phyloP scores from a whole-genome alignment of 768 basidiomycete genomes.

The Exidia glandulosa region DNA sequence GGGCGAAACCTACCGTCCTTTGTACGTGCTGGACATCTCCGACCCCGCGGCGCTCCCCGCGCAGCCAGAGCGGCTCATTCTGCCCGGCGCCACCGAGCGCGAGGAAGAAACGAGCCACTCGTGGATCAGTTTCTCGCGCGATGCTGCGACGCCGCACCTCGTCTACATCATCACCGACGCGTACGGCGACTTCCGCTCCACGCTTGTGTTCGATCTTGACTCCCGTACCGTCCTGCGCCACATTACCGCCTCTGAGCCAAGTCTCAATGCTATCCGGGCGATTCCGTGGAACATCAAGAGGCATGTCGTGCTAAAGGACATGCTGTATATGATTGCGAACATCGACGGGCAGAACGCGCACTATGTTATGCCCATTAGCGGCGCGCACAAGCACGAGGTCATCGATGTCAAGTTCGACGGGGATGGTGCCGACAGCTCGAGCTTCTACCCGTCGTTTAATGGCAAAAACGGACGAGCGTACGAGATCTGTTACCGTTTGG shows the following conservation, averaged over 20 bases:
- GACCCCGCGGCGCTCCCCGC: constrained; percentile 10
- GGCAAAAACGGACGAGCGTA: constrained; percentile 21
- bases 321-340: constrained; percentile 25
- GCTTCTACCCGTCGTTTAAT: constrained; percentile 12
- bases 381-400: constrained; percentile 17
- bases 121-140: constrained; percentile 19
- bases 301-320: constrained; percentile 15
- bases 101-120: constrained; percentile 15
- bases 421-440: background rate
- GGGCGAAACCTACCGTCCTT: constrained; percentile 17
- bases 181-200: constrained; percentile 27
- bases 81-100: constrained; percentile 24
- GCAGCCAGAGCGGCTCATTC: constrained; percentile 19
- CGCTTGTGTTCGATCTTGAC: constrained; percentile 23
- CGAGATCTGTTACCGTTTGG: constrained; percentile 21
- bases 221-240: constrained; percentile 21
- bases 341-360: constrained; percentile 27
- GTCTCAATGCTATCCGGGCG: constrained; percentile 21
- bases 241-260: constrained; percentile 25
- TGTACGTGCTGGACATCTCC: constrained; percentile 25
- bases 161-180: constrained; percentile 26
- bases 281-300: constrained; percentile 23
- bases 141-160: constrained; percentile 18
- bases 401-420: constrained; percentile 19
- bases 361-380: constrained; percentile 21